These are phyloP conservation scores for Diplogelasinospora grovesii DNA, from an alignment of 495 filamentous ascomycete species.

Conservation along the genomic window DNA sequence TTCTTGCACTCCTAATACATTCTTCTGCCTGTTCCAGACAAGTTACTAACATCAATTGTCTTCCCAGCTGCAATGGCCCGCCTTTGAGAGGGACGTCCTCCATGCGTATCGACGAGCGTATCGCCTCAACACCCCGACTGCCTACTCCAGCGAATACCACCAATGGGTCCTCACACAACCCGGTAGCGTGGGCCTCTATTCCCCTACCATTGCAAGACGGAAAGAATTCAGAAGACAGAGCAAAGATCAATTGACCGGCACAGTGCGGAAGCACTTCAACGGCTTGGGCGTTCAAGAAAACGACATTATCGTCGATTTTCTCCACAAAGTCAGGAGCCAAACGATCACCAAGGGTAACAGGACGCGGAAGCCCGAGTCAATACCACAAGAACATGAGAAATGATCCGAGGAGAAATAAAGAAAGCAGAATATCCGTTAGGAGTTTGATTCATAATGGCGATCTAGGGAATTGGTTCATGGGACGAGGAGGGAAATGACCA, in stretches of 20 bases:
- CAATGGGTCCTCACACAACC: constrained; percentile 63
- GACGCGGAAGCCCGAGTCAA: constrained; percentile 17
- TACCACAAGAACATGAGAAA: constrained; percentile 13
- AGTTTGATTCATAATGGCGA: no score
- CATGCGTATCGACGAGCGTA: constrained; percentile 77
- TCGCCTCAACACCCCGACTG: constrained; percentile 60
- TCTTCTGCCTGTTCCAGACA: background rate
- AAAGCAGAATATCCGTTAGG: background rate
- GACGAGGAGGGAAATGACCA: no score
- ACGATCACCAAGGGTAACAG: constrained; percentile 24
- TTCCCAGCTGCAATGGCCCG: constrained; percentile 65
- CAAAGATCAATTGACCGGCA: constrained; percentile 72
- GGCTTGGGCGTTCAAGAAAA: constrained; percentile 75
- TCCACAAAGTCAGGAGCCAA: constrained; percentile 65
- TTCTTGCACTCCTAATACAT: background rate
- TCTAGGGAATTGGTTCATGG: no score
- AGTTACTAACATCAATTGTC: constrained; percentile 15
- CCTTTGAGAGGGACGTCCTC: constrained; percentile 63
- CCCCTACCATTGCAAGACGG: constrained; percentile 63
- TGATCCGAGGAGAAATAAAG: constrained; percentile 2
- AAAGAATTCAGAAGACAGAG: constrained; percentile 58
- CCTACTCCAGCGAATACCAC: constrained; percentile 65
- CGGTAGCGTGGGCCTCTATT: constrained; percentile 60
- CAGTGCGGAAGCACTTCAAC: constrained; percentile 88
- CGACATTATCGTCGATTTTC: constrained; percentile 78